A percentile compares a stretch with the other conserved stretches of the same genome.
phyloP scores from a whole-genome alignment of 2,329 filamentous ascomycete genomes.

The Pseudogymnoascus sp. region DNA sequence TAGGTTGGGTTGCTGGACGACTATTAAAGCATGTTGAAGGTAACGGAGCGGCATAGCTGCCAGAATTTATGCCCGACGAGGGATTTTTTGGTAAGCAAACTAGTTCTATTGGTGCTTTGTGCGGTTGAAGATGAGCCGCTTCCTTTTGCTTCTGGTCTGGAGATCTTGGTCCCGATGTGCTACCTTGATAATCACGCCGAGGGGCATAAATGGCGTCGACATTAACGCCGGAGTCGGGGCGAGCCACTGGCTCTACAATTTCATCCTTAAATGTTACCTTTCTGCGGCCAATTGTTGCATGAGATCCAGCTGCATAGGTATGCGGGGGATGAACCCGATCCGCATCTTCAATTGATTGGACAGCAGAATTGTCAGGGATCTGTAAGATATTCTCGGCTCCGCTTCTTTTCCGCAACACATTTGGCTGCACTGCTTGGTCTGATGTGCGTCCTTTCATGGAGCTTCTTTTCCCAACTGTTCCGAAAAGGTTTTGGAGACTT shows the following conservation, averaged over 20 bases:
- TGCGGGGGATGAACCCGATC: background rate
- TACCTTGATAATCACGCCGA: background rate
- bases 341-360: background rate
- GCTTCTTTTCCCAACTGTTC: constrained; percentile 17
- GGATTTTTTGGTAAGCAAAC: background rate
- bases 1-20: background rate
- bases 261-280: background rate
- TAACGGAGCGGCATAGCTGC: background rate
- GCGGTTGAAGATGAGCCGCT: background rate
- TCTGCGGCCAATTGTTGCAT: background rate
- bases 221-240: background rate
- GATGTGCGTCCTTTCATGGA: constrained; percentile 9
- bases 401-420: background rate
- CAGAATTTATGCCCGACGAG: background rate
- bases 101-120: background rate
- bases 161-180: background rate
- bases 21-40: background rate
- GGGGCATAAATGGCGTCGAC: background rate
- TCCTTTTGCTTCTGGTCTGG: background rate
- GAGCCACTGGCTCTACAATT: background rate
- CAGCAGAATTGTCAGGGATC: background rate
- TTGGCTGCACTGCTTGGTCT: constrained; percentile 12
- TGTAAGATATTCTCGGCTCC: background rate
- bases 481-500: constrained; percentile 22
- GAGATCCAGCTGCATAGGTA: background rate